Base-by-base conservation (phyloP, 1,139 yeast species). In the Debaryomycetaceae sp. region DNA sequence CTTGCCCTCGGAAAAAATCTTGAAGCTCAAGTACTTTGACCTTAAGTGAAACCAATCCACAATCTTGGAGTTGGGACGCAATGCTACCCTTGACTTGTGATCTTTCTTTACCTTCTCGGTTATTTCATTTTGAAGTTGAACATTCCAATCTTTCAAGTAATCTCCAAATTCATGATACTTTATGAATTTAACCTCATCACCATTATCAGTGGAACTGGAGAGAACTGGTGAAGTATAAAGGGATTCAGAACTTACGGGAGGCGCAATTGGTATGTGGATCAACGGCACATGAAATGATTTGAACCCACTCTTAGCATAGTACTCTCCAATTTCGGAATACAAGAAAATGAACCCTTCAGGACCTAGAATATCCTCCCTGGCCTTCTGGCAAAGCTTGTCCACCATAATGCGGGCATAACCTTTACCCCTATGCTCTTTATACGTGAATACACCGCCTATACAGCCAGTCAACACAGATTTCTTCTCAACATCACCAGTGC, bases 281-380 rank as follows among this genome's bases (percentile, higher is more conserved):
- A 53, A 68, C 5, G 67, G 79, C 7, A 79, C 77, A 31, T 67
- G 75, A 41, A 64, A 58, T 1, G 82, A 72, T 33, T 65, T 61
- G 58, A 80, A 85, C 1, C 87, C 94, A 50, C 74, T 70, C 41
- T 68, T 65, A 29, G 67, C 58, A 56, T 85, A 84, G 57, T 77
- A 84, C 41, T 79, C 81, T 5, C 88, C 91, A 31, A 86, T 74
- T 52, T 84, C 94, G 29, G 89, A 82, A 67, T 84, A 85, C 43
- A 84, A 66, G 42, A 73, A 76, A 11, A 73, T 61, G 39, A 73
- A 70, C 14, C 77, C 74, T 41, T 73, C 67, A 16, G 55, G 47
- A 5, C 70, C 69, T 34, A 69, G 44, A 14, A 49, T 41, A 4
- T 55, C 50, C 4, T 34, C 38, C 36, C 53, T 56, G 31, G 60